phyloP scores from a whole-genome alignment of 352 stramenopile species.

The Globisporangium rhizosaccharum region DNA sequence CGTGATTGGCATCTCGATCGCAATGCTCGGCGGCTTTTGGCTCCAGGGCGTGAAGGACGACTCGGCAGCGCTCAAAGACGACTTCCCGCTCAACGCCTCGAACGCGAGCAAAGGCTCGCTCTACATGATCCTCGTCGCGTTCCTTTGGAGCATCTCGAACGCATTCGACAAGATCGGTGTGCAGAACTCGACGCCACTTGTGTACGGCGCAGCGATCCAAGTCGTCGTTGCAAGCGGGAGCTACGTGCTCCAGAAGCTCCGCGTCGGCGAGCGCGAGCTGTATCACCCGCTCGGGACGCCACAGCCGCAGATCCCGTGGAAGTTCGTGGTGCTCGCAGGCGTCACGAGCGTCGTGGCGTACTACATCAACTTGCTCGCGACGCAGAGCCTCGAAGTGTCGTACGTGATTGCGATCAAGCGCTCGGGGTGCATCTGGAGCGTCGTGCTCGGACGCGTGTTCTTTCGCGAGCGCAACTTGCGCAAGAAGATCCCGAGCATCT shows the following conservation, averaged over 20 bases:
- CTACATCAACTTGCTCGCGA: conserved; percentile 81
- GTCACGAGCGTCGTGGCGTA: conserved; percentile 76
- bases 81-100: conserved; percentile 40
- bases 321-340: conserved; percentile 54
- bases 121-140: conserved; percentile 80
- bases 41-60: conserved; percentile 50
- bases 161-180: conserved; percentile 84
- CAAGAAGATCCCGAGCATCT: conserved; percentile 80
- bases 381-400: conserved; percentile 71
- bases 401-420: conserved; percentile 86
- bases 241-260: conserved; percentile 56
- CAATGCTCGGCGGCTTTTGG: conserved; percentile 70
- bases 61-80: conserved; percentile 26
- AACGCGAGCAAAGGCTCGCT: conserved; percentile 71
- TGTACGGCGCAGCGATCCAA: conserved; percentile 71
- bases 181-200: conserved; percentile 66
- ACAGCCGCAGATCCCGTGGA: conserved; percentile 56
- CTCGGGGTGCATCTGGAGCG: conserved; percentile 80
- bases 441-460: conserved; percentile 65
- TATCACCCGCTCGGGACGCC: conserved; percentile 49
- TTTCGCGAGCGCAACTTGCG: conserved; percentile 65
- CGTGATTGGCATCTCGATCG: conserved; percentile 59
- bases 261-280: conserved; percentile 55
- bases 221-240: conserved; percentile 57
- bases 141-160: conserved; percentile 81